Evolutionary conservation across 2,329 filamentous ascomycete species (phyloP).

Genomic region (Fusarium sp.): DNA sequence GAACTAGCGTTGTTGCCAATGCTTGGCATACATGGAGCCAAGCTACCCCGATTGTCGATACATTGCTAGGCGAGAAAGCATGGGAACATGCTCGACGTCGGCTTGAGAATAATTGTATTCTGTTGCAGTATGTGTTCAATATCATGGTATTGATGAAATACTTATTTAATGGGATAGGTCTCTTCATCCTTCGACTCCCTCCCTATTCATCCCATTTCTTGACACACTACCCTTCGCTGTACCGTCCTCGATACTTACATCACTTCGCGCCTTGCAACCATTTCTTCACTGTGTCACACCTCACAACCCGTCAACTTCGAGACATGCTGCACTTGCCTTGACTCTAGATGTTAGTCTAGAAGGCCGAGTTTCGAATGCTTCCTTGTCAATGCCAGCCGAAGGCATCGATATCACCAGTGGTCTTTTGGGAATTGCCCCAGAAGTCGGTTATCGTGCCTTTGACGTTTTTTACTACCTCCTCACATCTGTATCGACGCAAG

Average conservation of each 20-base stretch:
- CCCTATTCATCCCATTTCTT: conserved; percentile 81
- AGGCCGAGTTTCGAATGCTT: conserved; percentile 78
- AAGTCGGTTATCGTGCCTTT: conserved; percentile 87
- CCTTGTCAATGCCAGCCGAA: conserved; percentile 80
- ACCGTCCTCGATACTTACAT: conserved; percentile 76
- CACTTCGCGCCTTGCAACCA: conserved; percentile 81
- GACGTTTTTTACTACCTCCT: conserved; percentile 98
- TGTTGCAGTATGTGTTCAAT: conserved; percentile 84
- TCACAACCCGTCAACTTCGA: conserved; percentile 82
- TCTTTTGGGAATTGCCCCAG: conserved; percentile 79
- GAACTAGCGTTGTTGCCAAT: conserved; percentile 91
- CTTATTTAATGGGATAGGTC: no score
- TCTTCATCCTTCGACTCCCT: conserved; percentile 86
- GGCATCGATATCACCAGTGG: conserved; percentile 86
- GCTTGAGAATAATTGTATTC: conserved; percentile 93
- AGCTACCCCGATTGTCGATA: conserved; percentile 76
- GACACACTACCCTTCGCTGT: conserved; percentile 80
- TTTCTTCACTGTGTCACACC: conserved; percentile 89
- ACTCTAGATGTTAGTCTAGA: conserved; percentile 83
- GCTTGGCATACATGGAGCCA: conserved; percentile 88
- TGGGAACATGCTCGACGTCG: conserved; percentile 96
- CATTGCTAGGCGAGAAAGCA: conserved; percentile 76
- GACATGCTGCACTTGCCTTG: conserved; percentile 80
- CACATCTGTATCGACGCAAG: conserved; percentile 83
- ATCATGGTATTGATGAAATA: no score